phyloP scores from a whole-genome alignment of 495 filamentous ascomycete genomes.

The Symbiotaphrina buchneri region DNA sequence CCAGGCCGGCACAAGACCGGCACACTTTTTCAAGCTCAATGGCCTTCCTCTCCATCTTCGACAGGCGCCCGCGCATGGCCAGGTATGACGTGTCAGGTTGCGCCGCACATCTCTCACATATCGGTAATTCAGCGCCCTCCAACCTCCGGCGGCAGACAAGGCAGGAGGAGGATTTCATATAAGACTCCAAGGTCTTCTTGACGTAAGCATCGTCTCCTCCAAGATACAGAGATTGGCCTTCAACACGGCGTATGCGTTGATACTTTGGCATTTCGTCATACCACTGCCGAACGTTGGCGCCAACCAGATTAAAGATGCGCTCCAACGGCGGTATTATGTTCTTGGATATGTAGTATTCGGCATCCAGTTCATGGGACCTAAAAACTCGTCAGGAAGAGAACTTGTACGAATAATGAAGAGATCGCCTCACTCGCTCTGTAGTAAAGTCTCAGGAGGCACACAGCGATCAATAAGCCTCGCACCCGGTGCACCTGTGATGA shows the following conservation, averaged over 20 bases:
- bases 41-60: constrained; percentile 36
- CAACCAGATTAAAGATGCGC: constrained; percentile 91
- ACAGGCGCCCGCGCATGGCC: constrained; percentile 33
- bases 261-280: constrained; percentile 94
- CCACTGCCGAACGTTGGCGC: constrained; percentile 78
- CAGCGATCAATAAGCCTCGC: constrained; percentile 75
- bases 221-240: constrained; percentile 12
- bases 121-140: constrained; percentile 23
- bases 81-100: constrained; percentile 33
- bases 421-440: constrained; percentile 29
- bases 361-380: constrained; percentile 51
- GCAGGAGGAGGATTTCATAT: constrained; percentile 62
- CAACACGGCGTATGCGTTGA: constrained; percentile 41
- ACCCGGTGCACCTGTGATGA: constrained; percentile 70
- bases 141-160: constrained; percentile 52
- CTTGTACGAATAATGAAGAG: not conserved
- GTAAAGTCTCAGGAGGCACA: constrained; percentile 64
- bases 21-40: constrained; percentile 53
- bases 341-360: constrained; percentile 92
- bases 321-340: constrained; percentile 89
- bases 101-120: constrained; percentile 42
- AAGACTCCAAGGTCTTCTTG: constrained; percentile 62
- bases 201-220: constrained; percentile 11
- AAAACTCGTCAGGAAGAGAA: not conserved
- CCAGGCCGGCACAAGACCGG: constrained; percentile 53